Evolutionary conservation across 148 eudicot genomes (phyloP).

Genomic region (Vaccinium myrtillus): DNA sequence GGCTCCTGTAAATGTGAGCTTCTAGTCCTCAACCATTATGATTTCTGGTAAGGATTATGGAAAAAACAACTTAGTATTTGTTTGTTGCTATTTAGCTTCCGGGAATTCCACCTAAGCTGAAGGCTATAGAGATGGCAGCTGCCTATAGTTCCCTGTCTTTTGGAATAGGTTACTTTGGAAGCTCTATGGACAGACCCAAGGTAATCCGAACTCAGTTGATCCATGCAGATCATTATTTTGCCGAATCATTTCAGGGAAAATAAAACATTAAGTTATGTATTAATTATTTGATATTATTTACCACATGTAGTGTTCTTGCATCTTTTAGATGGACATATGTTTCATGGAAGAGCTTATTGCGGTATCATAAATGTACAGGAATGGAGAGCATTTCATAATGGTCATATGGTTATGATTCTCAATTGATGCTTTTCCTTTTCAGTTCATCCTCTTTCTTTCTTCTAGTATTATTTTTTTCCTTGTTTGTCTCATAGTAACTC

Average conservation of each 20-base stretch:
- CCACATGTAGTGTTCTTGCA: background rate
- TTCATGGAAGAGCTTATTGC: background rate
- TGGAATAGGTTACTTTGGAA: constrained; percentile 88
- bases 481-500: background rate
- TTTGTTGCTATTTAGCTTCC: constrained; percentile 37
- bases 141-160: constrained; percentile 74
- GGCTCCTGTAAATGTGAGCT: constrained; percentile 50
- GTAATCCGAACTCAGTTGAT: constrained; percentile 30
- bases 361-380: background rate
- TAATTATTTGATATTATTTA: background rate
- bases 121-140: constrained; percentile 88
- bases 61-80: background rate
- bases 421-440: background rate
- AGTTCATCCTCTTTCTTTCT: background rate
- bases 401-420: background rate
- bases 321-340: background rate
- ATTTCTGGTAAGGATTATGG: background rate
- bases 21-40: background rate
- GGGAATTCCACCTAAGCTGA: constrained; percentile 45
- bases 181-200: constrained; percentile 88
- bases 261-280: background rate
- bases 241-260: background rate
- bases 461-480: background rate
- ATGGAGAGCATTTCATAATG: background rate
- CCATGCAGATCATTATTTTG: background rate